phyloP scores from a whole-genome alignment of 2,329 filamentous ascomycete genomes.

The Pseudogymnoascus sp. region DNA sequence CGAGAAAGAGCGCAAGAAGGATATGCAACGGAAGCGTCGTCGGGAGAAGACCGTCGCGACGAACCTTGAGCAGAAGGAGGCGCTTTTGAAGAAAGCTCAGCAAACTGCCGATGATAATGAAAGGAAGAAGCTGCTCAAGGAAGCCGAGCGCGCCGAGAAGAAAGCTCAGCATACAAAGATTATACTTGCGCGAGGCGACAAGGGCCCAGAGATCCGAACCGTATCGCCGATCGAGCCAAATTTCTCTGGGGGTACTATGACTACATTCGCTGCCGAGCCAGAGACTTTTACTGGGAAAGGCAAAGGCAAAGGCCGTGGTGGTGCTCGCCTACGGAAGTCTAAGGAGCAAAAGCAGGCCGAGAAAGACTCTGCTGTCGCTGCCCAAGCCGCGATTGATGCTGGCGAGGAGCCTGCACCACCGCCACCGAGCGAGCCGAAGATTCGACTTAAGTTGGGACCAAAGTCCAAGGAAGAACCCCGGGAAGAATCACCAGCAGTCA shows the following conservation, averaged over 20 bases:
- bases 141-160: slow-evolving; percentile 83
- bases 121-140: slow-evolving; percentile 68
- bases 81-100: slow-evolving; percentile 68
- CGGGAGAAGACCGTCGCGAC: slow-evolving; percentile 94
- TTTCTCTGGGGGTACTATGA: slow-evolving; percentile 76
- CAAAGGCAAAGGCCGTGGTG: slow-evolving; percentile 42
- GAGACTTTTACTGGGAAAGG: slow-evolving; percentile 43
- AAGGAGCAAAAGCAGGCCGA: slow-evolving; percentile 79
- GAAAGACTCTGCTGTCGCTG: slow-evolving; percentile 75
- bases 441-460: slow-evolving; percentile 51
- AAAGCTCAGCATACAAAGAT: slow-evolving; percentile 87
- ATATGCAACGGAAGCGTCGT: slow-evolving; percentile 95
- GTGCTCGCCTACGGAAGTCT: slow-evolving; percentile 75
- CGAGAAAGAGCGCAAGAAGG: slow-evolving; percentile 98
- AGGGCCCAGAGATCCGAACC: slow-evolving; percentile 59
- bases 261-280: slow-evolving; percentile 58
- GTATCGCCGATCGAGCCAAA: slow-evolving; percentile 68
- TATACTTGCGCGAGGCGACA: slow-evolving; percentile 79
- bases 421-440: slow-evolving; percentile 35
- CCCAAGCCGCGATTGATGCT: slow-evolving; percentile 74
- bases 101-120: slow-evolving; percentile 76
- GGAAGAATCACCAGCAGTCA: slow-evolving; percentile 28
- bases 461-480: slow-evolving; percentile 31
- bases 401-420: slow-evolving; percentile 62
- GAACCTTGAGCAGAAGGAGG: slow-evolving; percentile 82